Evolutionary conservation across 2,329 filamentous ascomycete species (phyloP), one percentile per base, ranked within the genome.

Genomic region (Cladobotryum mycophilum): DNA sequence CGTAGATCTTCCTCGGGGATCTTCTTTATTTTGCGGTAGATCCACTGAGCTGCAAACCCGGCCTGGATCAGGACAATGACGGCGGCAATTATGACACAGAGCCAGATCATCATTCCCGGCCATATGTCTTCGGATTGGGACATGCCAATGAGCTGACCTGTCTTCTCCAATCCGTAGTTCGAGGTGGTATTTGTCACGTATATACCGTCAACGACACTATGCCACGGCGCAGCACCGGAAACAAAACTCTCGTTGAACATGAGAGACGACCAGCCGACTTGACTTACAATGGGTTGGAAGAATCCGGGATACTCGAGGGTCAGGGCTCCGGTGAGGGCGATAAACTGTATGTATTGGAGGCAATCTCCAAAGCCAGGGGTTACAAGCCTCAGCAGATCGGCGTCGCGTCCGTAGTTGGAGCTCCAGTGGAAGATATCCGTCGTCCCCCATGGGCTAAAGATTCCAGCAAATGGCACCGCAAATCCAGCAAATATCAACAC

Each of bases 361-460:
- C 93, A 99, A 65, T 99, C 93, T 6, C 89, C 90, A 65, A 99
- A 97, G 1, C 93, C 93, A 5, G 93, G 93, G 0, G 93, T 99
- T 34, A 99, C 89, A 44, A 99, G 76, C 49, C 93, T 84, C 48
- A 99, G 76, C 57, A 96, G 75, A 70, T 99, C 93, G 54, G 89
- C 88, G 60, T 99, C 93, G 59, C 92, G 84, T 35, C 93, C 93
- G 65, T 95, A 97, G 65, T 99, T 99, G 63, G 89, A 95, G n/a
- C 89, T 90, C 90, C 92, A 99, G 58, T 88, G 85, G 66, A 97
- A 97, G 17, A 92, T 78, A 64, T 99, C 88, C 7, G 82, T 82
- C 1, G 89, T 88, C 17, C 93, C 93, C 92, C 93, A 99, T 0
- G 93, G 93, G 63, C 91, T 96, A 64, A 84, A 92, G 36, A 95